Base-by-base conservation (phyloP, 257 asterid species). In the Solanum clarkiae region DNA sequence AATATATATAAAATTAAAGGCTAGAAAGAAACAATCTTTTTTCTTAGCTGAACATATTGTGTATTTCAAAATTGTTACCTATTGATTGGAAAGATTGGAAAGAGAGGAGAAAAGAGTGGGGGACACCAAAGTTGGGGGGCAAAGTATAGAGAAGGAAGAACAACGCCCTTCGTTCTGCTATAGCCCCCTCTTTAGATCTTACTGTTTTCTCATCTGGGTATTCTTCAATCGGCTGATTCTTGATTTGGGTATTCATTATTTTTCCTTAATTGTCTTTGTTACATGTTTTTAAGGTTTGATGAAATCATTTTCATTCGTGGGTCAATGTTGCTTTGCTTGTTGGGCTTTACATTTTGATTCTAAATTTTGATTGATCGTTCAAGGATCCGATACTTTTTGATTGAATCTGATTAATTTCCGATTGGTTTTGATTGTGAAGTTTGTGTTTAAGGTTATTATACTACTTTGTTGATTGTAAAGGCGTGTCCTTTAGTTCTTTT, bases 141-240 rank as follows among this genome's bases (percentile, higher is more conserved):
- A 71, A 42, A 72, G 56, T 68, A 86, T 86, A 86, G 84, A 62
- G 87, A 69, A 77, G 87, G 87, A 85, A 66, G 87, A 81, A 86
- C 49, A 84, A 69, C 57, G 68, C 85, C 85, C 85, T 60, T 71
- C 59, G 81, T 66, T 84, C 86, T 51, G 66, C 80, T 77, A 81
- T 56, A 53, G 84, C 88, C 88, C 83, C 88, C 82, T 66, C 65
- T 51, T 51, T 57, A 75, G 88, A 86, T 86, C 88, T 86, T 63
- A 57, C 80, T 79, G 68, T 47, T 85, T 77, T 62, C 65, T 79
- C 49, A 53, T 53, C 82, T 53, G 45, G 82, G 82, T 79, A 8
- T 72, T 72, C 55, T n/a, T 54, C 55, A 77, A 85, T 85, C 63
- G 82, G 57, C n/a, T 22, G 77, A 42, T 49, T 65, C 75, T 86